phyloP scores from a whole-genome alignment of 1,284 basidiomycete genomes.

The Malassezia sp. region DNA sequence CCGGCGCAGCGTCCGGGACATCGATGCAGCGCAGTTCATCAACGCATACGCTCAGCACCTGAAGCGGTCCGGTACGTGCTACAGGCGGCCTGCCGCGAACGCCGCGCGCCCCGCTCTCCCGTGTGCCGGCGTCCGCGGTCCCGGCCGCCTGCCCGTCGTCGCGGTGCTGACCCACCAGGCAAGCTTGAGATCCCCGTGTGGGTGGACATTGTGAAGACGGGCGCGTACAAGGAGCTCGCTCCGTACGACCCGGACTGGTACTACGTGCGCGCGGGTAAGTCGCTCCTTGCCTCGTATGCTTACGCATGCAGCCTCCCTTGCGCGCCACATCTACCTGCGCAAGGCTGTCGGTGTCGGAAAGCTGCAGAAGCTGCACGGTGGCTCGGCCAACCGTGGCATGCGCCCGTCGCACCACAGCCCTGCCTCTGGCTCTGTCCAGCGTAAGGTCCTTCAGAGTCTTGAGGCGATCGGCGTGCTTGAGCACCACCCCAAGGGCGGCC shows the following conservation, averaged over 20 bases:
- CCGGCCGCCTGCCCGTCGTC: not conserved
- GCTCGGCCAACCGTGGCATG: slow-evolving; percentile 76
- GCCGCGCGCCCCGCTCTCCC: no score
- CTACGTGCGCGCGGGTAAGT: slow-evolving; percentile 97
- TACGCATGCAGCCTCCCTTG: slow-evolving; percentile 66
- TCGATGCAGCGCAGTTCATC: slow-evolving; percentile 73
- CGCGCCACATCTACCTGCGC: slow-evolving; percentile 98
- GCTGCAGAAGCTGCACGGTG: slow-evolving; percentile 91
- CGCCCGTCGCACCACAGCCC: slow-evolving; percentile 83
- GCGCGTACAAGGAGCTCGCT: slow-evolving; percentile 91
- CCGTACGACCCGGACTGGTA: slow-evolving; percentile 99
- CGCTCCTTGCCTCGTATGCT: slow-evolving; percentile 44
- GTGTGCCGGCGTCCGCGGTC: not conserved
- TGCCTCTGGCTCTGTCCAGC: slow-evolving; percentile 58
- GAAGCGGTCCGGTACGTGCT: slow-evolving; percentile 65
- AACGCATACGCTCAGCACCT: slow-evolving; percentile 81
- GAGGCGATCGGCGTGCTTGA: slow-evolving; percentile 99
- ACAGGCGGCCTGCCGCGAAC: no score
- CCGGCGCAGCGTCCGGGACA: slow-evolving; percentile 45
- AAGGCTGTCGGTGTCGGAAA: slow-evolving; percentile 96
- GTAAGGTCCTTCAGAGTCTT: slow-evolving; percentile 73
- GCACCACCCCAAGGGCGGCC: slow-evolving; percentile 77
- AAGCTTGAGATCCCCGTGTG: slow-evolving; percentile 97
- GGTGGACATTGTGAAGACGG: slow-evolving; percentile 99
- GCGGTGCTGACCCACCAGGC: slow-evolving; percentile 47